Evolutionary conservation across 1,139 yeast species (phyloP), one percentile per base, ranked within the genome.

Genomic region (Zygosaccharomyces pseudobailii): DNA sequence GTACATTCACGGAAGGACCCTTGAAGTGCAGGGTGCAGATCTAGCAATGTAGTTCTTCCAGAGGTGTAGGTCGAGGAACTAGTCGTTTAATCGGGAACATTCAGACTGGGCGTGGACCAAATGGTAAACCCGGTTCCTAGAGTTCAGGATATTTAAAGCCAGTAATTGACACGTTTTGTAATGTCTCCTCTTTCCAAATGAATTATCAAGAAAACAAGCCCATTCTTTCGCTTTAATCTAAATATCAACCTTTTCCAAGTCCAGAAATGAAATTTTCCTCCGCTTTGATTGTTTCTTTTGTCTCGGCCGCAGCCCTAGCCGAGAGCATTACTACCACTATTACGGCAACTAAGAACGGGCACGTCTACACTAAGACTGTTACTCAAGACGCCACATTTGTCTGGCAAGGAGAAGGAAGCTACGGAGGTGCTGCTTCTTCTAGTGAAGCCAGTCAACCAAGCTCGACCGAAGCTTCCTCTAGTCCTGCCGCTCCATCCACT

Each of bases 251-350:
- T 8, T 24, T 6, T 24, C 9, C 27, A 24, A 24, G 8, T 24
- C 6, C 9, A 24, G 9, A 24, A 24, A 24, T 24, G 27, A 24
- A 24, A 24, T 6, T 25, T 24, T 24, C 9, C 27, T 24, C 45
- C 19, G 38, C 44, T 39, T 6, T 39, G 3, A 34, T 39, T 9
- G 10, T 40, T 9, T 32, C 43, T n/a, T 23, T 24, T 39, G 6
- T 30, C 9, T 22, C 45, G 23, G 38, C 42, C 48, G 47, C 43
- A 42, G 53, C 21, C 6, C 35, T 21, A 8, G 28, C 28, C 28
- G 47, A 25, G 27, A 49, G 47, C 13, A 41, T 54, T 10, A 27
- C 60, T 23, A 47, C 54, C 31, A 43, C 54, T 40, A 53, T 54
- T 32, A 46, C 57, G 24, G 54, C 49, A 39, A 48, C 57, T 32